A percentile compares a stretch with the other conserved stretches of the same genome.
These are phyloP conservation scores for Panicum virgatum DNA, from an alignment of 202 grass and related monocot species.

Conservation along the genomic window DNA sequence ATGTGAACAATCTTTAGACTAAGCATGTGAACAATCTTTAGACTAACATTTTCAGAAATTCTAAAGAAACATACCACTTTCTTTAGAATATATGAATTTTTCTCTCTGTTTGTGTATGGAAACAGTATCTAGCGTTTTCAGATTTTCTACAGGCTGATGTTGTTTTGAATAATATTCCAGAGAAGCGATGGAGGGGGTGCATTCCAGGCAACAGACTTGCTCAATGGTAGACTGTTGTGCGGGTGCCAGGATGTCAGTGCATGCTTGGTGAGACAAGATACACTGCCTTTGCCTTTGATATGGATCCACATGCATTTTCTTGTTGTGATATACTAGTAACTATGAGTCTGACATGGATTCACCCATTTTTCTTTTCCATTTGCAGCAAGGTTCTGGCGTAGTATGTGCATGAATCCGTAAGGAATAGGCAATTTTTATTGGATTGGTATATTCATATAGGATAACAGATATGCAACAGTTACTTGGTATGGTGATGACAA, in stretches of 20 bases:
- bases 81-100: neutral
- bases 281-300: neutral
- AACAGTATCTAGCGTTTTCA: neutral
- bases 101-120: neutral
- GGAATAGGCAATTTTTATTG: constrained; percentile 6
- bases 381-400: constrained; percentile 50
- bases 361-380: neutral
- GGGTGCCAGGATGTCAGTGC: constrained; percentile 77
- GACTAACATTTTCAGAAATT: neutral
- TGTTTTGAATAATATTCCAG: constrained; percentile 42
- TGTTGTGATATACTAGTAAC: neutral
- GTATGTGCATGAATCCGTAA: constrained; percentile 27
- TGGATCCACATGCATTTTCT: neutral
- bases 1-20: too few relatives aligned
- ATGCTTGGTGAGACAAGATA: constrained; percentile 54
- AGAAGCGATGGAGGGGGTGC: constrained; percentile 77
- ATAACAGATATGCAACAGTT: constrained; percentile 11
- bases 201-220: constrained; percentile 71
- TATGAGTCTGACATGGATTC: neutral
- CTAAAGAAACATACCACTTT: neutral
- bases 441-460: neutral
- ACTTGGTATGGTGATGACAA: constrained; percentile 2
- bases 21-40: too few relatives aligned
- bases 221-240: constrained; percentile 83
- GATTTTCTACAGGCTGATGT: neutral